These are phyloP conservation scores for Prunella vulgaris DNA, from an alignment of 257 asterid species.

Conservation along the genomic window DNA sequence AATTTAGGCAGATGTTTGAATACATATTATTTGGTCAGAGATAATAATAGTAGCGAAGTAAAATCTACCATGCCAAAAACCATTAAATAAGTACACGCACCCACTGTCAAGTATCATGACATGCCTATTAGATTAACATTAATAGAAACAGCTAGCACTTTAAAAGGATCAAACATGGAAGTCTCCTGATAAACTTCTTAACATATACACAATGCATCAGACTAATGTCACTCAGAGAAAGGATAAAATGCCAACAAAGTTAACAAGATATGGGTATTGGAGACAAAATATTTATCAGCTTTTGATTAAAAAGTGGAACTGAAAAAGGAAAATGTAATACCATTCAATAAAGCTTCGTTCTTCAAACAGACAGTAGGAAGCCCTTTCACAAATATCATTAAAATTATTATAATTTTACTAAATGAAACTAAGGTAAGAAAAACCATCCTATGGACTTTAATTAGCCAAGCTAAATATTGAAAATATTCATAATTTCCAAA, in stretches of 20 bases:
- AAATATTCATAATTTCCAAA: not conserved
- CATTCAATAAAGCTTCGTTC: not conserved
- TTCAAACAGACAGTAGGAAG: not conserved
- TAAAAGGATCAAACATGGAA: not conserved
- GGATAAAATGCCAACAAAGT: not conserved
- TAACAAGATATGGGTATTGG: not conserved
- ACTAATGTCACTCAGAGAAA: not conserved
- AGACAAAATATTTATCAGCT: not conserved
- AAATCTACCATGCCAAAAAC: not conserved
- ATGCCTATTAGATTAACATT: not conserved
- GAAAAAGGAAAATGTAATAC: not conserved
- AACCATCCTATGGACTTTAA: not conserved
- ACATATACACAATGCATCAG: slow-evolving; percentile 2
- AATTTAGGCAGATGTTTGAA: not conserved
- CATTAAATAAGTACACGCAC: not conserved
- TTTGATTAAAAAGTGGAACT: not conserved
- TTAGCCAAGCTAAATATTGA: not conserved
- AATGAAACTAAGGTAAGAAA: not conserved
- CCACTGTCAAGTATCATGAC: not conserved
- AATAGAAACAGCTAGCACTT: not conserved
- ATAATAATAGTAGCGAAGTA: not conserved
- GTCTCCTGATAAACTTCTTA: not conserved
- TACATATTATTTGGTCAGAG: not conserved
- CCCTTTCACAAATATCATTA: not conserved
- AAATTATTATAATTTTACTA: not conserved